Base-by-base conservation (phyloP, 2,329 filamentous ascomycete genomes). In the Penicillium sp. region DNA sequence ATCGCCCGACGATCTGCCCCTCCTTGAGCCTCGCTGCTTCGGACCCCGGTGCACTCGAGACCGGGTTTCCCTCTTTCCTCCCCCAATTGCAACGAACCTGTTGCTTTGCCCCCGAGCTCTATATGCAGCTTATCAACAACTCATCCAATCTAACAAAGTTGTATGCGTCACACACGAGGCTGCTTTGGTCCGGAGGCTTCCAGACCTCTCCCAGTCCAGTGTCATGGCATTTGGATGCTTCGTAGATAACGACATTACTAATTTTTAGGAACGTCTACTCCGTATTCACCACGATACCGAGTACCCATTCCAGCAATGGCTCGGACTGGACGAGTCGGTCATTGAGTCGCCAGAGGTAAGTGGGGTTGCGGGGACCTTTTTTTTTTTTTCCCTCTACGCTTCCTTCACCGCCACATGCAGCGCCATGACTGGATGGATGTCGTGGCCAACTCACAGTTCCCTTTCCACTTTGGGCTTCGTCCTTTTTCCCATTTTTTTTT, bases 361-460 rank as follows among this genome's bases (percentile, higher is more conserved):
- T 58, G 59, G 60, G 55, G 52, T 58, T 53, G 53, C 50, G 54
- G 60, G 59, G 58, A 52, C 48, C 53, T 48, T 48, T 55, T 49
- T 54, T 48, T 48, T 55, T 49, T 46, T 42, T 44, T 41, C 48
- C 47, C 31, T 48, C 16, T 20, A 47, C 40, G 39, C 48, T 55
- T 58, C 45, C 57, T 56, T 60, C 61, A 63, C 61, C 61, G 61
- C 61, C 61, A 63, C 60, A 63, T 63, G 61, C 58, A 61, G 51
- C 60, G 46, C 46, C 49, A 54, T 62, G 58, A 61, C 54, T 62
- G 60, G 59, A 56, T 49, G 47, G 47, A 53, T 42, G 51, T 39
- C 47, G 33, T 55, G 43, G 60, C 56, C 61, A 63, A 61, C 61
- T 63, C 61, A 61, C 48, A 40, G 36, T 56, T 44, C 31, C 51